Conservation (phyloP, 2,329 filamentous ascomycete genomes). For the Aspergillus intermedius region DNA sequence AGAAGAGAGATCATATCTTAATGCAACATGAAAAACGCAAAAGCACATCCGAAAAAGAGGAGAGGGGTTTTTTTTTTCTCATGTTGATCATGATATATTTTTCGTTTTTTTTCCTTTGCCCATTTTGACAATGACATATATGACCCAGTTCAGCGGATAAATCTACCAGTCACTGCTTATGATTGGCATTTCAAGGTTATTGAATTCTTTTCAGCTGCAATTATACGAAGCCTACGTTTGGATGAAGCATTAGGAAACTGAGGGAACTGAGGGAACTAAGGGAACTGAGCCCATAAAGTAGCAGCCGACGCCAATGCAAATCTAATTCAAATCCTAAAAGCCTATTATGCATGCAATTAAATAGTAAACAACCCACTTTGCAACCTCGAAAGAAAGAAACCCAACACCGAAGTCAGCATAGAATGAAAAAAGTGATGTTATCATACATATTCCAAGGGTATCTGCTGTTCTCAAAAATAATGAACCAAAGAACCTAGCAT, state of each 20-base stretch:
- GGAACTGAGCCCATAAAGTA: too few species aligned
- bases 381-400: background rate
- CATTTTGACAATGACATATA: background rate
- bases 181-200: background rate
- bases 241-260: too few species aligned
- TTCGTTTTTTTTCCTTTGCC: background rate
- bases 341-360: background rate
- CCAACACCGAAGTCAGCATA: background rate
- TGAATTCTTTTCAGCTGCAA: too few species aligned
- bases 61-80: background rate
- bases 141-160: background rate
- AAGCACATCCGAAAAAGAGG: background rate
- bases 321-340: too few species aligned
- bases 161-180: background rate
- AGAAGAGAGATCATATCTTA: background rate
- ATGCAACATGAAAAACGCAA: background rate
- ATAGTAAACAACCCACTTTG: background rate
- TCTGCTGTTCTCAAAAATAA: background rate
- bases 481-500: background rate
- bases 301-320: too few species aligned
- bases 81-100: background rate
- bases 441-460: constrained; percentile 2
- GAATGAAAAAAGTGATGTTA: background rate
- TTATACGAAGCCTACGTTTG: too few species aligned
- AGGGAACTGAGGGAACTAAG: too few species aligned